These are phyloP conservation scores for Thyridium curvatum DNA, from an alignment of 2,329 filamentous ascomycete species.

Conservation along the genomic window DNA sequence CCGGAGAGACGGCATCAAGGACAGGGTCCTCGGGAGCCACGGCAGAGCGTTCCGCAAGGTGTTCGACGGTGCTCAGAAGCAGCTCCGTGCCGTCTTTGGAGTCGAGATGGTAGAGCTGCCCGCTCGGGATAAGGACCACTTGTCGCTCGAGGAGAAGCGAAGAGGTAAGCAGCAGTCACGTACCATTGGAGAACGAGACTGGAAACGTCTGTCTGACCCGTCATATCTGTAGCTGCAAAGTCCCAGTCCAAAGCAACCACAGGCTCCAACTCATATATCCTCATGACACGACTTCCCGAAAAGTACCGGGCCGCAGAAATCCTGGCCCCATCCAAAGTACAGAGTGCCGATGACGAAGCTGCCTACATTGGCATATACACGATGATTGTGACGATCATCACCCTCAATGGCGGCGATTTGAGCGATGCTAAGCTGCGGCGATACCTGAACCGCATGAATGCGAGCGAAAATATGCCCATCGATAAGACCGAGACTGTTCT, in stretches of 20 bases:
- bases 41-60: slow-evolving; percentile 67
- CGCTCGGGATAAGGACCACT: slow-evolving; percentile 69
- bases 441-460: slow-evolving; percentile 68
- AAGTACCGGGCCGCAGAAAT: slow-evolving; percentile 62
- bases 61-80: slow-evolving; percentile 69
- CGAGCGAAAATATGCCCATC: slow-evolving; percentile 50
- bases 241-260: slow-evolving; percentile 43
- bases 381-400: slow-evolving; percentile 70
- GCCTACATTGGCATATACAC: slow-evolving; percentile 78
- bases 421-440: slow-evolving; percentile 73
- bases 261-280: slow-evolving; percentile 66
- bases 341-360: slow-evolving; percentile 63
- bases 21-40: slow-evolving; percentile 67
- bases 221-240: slow-evolving; percentile 26
- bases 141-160: slow-evolving; percentile 60
- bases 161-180: slow-evolving; percentile 60
- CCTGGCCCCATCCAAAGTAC: slow-evolving; percentile 60
- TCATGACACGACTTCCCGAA: slow-evolving; percentile 66
- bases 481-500: slow-evolving; percentile 67
- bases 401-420: slow-evolving; percentile 65
- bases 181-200: slow-evolving; percentile 2
- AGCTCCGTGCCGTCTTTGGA: slow-evolving; percentile 71
- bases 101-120: slow-evolving; percentile 89
- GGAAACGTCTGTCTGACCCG: slow-evolving; percentile 1
- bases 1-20: slow-evolving; percentile 54